phyloP scores from a whole-genome alignment of 176 grass and related monocot species.

The Pontederia crassipes region DNA sequence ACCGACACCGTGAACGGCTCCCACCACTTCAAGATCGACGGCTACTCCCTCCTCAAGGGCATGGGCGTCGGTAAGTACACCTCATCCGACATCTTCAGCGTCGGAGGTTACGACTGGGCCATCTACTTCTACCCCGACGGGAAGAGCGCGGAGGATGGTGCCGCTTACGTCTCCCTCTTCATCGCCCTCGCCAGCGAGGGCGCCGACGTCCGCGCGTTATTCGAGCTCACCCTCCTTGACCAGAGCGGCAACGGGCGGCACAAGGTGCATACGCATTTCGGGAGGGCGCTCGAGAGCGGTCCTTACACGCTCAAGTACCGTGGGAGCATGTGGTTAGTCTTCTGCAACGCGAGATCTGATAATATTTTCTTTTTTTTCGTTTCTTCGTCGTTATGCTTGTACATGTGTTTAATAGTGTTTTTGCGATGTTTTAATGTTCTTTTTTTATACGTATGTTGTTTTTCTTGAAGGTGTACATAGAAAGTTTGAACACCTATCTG shows the following conservation, averaged over 20 bases:
- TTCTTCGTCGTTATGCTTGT: no score
- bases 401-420: no score
- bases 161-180: background rate
- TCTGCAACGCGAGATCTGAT: no score
- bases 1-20: background rate
- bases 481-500: no score
- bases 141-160: background rate
- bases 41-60: conserved; percentile 5
- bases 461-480: no score
- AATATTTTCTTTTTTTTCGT: no score
- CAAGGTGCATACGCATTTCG: background rate
- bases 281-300: background rate
- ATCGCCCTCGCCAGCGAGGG: background rate
- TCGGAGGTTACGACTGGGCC: conserved; percentile 21
- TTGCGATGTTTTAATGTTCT: no score
- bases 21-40: conserved; percentile 20
- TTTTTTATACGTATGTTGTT: no score
- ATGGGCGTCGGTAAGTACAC: background rate
- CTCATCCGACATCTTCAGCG: conserved; percentile 1
- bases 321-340: background rate
- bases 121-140: conserved; percentile 24
- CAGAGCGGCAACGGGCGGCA: background rate
- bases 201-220: conserved; percentile 1
- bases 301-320: background rate
- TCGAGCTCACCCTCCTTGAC: conserved; percentile 10